phyloP scores from a whole-genome alignment of 176 grass and related monocot species.

The Eleusine indica region DNA sequence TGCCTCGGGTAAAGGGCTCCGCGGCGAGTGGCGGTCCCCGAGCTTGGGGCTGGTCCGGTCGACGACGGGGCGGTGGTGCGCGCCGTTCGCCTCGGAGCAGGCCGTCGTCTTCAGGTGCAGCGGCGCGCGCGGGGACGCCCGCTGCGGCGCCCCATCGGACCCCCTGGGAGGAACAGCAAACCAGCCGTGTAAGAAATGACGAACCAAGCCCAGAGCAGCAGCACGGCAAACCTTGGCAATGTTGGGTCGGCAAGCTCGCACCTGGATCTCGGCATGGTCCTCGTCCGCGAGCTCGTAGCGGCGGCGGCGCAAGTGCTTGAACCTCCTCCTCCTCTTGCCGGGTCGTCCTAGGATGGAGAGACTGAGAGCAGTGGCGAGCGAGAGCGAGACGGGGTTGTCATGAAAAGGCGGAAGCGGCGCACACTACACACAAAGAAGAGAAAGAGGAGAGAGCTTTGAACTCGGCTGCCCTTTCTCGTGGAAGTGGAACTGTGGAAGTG shows the following conservation, averaged over 20 bases:
- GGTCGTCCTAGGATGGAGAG: background rate
- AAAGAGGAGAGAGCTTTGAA: background rate
- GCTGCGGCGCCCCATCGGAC: constrained; percentile 66
- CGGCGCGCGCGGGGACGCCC: constrained; percentile 69
- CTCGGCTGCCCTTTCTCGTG: constrained; percentile 1
- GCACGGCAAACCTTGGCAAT: background rate
- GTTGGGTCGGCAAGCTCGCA: background rate
- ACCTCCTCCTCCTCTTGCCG: background rate
- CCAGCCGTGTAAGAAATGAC: background rate
- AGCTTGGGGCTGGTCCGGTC: constrained; percentile 81
- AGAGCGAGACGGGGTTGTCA: background rate
- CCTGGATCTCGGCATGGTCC: constrained; percentile 68
- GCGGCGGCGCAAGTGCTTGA: background rate
- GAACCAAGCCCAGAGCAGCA: background rate
- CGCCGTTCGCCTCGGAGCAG: constrained; percentile 67
- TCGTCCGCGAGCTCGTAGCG: background rate
- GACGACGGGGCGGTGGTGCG: constrained; percentile 50
- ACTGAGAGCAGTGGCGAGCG: background rate
- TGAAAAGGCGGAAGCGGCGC: constrained; percentile 29
- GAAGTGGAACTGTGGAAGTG: background rate
- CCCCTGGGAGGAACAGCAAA: constrained; percentile 46
- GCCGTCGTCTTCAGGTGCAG: constrained; percentile 81
- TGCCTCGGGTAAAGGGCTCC: constrained; percentile 76
- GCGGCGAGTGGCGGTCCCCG: constrained; percentile 69
- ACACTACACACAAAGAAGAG: background rate